Evolutionary conservation across 2,329 filamentous ascomycete species (phyloP).

Genomic region (Achaetomium macrosporum): DNA sequence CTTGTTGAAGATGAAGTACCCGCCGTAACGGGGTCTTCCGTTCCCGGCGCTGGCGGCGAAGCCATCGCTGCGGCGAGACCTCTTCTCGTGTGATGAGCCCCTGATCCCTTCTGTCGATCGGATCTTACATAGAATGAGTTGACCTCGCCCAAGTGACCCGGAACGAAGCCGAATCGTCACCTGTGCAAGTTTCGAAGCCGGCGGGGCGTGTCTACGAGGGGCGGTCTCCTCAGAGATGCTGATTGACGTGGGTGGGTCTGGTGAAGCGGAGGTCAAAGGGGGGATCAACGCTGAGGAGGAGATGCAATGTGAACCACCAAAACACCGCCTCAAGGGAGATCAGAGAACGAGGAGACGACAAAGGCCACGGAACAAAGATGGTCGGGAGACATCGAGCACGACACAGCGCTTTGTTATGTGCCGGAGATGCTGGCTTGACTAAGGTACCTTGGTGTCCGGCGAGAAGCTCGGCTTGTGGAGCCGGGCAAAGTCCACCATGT

Average conservation of each 20-base stretch:
- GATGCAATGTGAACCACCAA: no score
- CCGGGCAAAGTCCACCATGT: no score
- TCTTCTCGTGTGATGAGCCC: background rate
- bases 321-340: background rate
- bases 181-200: no score
- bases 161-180: background rate
- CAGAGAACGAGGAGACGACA: background rate
- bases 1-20: background rate
- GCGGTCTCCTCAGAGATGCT: no score
- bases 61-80: conserved; percentile 13
- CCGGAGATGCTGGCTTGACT: background rate
- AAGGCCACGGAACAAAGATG: background rate
- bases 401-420: background rate
- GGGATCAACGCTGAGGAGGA: no score
- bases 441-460: background rate
- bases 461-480: no score
- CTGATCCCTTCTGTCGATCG: background rate
- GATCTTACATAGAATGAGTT: background rate
- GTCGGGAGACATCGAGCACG: background rate
- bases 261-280: no score
- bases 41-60: conserved; percentile 10
- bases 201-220: no score
- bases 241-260: no score
- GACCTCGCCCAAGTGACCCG: no score
- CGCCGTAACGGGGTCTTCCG: background rate